Evolutionary conservation across 73 alveolate genomes (phyloP).

Genomic region (Tetrahymena borealis): DNA sequence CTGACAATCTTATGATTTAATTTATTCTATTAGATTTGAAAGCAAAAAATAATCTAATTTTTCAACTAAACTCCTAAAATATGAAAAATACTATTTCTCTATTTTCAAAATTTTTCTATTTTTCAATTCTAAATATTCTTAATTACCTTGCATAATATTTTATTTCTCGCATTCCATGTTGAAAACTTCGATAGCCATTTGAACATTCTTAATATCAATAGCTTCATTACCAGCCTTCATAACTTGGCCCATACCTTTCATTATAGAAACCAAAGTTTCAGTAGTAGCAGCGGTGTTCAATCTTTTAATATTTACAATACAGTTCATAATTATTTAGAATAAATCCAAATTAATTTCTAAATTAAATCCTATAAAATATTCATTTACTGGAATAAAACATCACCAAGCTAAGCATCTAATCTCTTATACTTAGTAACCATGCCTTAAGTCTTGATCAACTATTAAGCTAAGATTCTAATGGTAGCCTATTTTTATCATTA

Average conservation of each 20-base stretch:
- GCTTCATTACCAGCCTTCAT: conserved; percentile 33
- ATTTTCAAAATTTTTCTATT: too few species aligned
- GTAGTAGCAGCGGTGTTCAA: conserved; percentile 44
- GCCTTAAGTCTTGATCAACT: conserved; percentile 10
- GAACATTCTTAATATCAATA: conserved; percentile 35
- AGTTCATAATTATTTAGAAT: background rate
- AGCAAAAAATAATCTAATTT: too few species aligned
- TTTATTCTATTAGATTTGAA: too few species aligned
- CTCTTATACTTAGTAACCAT: conserved; percentile 25
- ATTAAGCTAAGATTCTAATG: conserved; percentile 15
- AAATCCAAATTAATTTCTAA: background rate
- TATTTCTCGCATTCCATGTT: conserved; percentile 24
- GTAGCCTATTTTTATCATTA: background rate
- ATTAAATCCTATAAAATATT: background rate
- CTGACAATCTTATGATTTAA: too few species aligned
- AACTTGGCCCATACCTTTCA: conserved; percentile 41
- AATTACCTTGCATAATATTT: conserved; percentile 30
- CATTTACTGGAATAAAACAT: conserved; percentile 24
- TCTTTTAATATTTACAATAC: too few species aligned
- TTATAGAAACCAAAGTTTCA: conserved; percentile 35
- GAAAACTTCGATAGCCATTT: conserved; percentile 31
- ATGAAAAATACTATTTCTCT: too few species aligned
- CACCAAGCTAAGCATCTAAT: conserved; percentile 36
- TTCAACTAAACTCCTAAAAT: too few species aligned
- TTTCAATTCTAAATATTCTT: too few species aligned